A percentile compares a stretch with the other conserved stretches of the same genome.
These are phyloP conservation scores for Ceriops decandra DNA, from an alignment of 345 rosid species.

Conservation along the genomic window DNA sequence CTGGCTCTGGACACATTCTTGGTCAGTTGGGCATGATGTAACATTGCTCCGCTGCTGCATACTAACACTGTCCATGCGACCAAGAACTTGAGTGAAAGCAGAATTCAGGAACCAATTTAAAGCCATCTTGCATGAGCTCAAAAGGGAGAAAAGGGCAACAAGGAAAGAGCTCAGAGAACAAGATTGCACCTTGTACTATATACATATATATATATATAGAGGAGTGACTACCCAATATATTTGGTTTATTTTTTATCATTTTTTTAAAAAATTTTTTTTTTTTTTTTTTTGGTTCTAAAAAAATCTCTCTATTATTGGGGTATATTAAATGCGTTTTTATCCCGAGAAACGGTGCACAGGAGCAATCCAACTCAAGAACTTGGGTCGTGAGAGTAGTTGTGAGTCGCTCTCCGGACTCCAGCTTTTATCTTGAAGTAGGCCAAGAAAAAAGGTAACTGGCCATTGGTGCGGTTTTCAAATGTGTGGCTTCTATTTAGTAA, in stretches of 20 bases:
- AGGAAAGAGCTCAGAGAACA: background rate
- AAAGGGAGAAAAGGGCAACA: background rate
- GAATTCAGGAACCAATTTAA: constrained; percentile 29
- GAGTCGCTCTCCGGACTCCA: constrained; percentile 21
- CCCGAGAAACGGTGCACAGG: background rate
- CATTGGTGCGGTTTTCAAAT: background rate
- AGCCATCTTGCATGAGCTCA: constrained; percentile 23
- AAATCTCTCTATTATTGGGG: constrained; percentile 1
- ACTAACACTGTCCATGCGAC: constrained; percentile 12
- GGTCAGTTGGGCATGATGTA: constrained; percentile 1
- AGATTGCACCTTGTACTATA: background rate
- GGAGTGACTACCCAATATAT: background rate
- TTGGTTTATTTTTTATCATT: background rate
- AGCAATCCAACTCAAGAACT: background rate
- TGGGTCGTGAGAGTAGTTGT: constrained; percentile 14
- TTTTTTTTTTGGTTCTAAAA: background rate
- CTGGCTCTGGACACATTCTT: constrained; percentile 1
- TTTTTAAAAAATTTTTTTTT: background rate
- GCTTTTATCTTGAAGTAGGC: constrained; percentile 10
- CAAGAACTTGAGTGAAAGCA: constrained; percentile 33
- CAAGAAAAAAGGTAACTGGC: background rate
- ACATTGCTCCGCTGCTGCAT: background rate
- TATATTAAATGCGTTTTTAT: background rate
- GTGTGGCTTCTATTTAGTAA: background rate
- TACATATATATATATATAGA: background rate